phyloP scores from a whole-genome alignment of 2,329 filamentous ascomycete species.

The Colletotrichum horii region DNA sequence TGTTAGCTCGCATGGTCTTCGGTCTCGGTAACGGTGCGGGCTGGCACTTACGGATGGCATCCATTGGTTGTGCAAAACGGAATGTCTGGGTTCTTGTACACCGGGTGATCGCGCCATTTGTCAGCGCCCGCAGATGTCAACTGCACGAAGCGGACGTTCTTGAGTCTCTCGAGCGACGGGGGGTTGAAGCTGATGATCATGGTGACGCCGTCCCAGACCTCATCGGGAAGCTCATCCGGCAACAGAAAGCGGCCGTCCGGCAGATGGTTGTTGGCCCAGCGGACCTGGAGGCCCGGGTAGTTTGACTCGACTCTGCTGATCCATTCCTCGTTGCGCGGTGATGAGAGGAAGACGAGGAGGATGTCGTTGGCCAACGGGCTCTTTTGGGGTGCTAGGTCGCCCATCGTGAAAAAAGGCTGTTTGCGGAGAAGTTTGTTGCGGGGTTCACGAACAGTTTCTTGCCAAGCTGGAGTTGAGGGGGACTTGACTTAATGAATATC shows the following conservation, averaged over 20 bases:
- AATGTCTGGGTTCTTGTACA: conserved; percentile 38
- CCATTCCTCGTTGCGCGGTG: conserved; percentile 36
- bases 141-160: conserved; percentile 49
- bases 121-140: conserved; percentile 48
- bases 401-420: background rate
- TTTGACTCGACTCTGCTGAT: conserved; percentile 33
- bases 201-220: conserved; percentile 45
- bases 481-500: background rate
- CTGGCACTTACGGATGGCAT: conserved; percentile 41
- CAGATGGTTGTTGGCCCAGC: conserved; percentile 32
- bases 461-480: background rate
- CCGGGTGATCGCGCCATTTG: conserved; percentile 38
- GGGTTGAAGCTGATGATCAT: conserved; percentile 38
- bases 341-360: conserved; percentile 42
- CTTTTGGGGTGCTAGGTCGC: background rate
- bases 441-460: background rate
- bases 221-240: conserved; percentile 31
- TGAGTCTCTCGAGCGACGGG: conserved; percentile 34
- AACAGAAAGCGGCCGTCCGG: conserved; percentile 20
- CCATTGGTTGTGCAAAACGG: conserved; percentile 47
- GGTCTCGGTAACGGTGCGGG: accelerated
- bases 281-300: conserved; percentile 43
- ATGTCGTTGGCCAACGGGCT: conserved; percentile 39
- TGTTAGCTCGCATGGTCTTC: background rate
- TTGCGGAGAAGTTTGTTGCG: background rate